Percentiles rank a stretch among this genome's conserved stretches.
Evolutionary conservation across 2,329 filamentous ascomycete species (phyloP).

Genomic region (Pestalotiopsis sp.): DNA sequence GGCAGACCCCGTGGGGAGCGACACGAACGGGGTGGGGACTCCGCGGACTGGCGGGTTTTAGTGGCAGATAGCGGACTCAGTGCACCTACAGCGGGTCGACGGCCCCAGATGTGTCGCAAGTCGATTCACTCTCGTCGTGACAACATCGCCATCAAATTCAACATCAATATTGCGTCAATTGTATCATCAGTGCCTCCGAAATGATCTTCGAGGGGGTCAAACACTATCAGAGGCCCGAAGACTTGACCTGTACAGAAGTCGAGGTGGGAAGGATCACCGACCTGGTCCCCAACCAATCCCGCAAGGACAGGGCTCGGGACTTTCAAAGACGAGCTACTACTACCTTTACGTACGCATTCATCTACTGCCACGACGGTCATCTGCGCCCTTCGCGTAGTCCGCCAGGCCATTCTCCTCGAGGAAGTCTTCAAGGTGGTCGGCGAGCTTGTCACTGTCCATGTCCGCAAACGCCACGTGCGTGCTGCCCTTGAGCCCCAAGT

Average conservation of each 20-base stretch:
- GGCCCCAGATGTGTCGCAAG: background rate
- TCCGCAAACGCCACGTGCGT: slow-evolving; percentile 29
- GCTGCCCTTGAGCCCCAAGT: slow-evolving; percentile 26
- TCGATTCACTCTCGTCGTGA: too few species aligned
- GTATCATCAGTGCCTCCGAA: too few species aligned
- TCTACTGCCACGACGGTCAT: background rate
- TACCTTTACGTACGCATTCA: too few species aligned
- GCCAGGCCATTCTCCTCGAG: slow-evolving; percentile 9
- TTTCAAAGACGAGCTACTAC: too few species aligned
- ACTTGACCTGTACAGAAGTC: too few species aligned
- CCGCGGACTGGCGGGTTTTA: background rate
- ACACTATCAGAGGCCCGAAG: too few species aligned
- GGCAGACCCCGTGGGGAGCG: background rate
- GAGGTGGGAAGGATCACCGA: too few species aligned
- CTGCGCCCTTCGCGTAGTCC: background rate
- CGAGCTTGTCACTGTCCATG: slow-evolving; percentile 29
- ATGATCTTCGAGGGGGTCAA: too few species aligned
- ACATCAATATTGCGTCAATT: too few species aligned
- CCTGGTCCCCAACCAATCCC: too few species aligned
- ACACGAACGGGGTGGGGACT: background rate
- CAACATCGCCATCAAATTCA: too few species aligned
- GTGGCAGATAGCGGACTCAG: background rate
- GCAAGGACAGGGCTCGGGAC: too few species aligned
- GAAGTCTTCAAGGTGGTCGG: slow-evolving; percentile 24
- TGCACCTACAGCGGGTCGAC: background rate